A percentile compares a stretch with the other conserved stretches of the same genome.
These are phyloP conservation scores for Discostella pseudostelligera DNA, from an alignment of 108 stramenopile species.

Conservation along the genomic window DNA sequence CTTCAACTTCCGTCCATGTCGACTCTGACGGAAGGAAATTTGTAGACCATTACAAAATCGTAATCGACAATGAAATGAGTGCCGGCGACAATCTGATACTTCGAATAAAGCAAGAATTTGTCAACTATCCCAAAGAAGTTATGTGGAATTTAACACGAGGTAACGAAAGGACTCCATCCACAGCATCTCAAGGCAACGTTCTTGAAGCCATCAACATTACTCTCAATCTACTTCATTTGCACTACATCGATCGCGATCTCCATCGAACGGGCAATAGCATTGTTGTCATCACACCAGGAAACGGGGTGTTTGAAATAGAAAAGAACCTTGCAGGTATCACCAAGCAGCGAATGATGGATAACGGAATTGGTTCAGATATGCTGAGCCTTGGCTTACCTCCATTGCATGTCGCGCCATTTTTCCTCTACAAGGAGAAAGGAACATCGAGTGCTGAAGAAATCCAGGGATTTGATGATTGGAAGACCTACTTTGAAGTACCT, in stretches of 20 bases:
- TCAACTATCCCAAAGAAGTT: slow-evolving; percentile 80
- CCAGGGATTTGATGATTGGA: slow-evolving; percentile 48
- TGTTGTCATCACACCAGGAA: slow-evolving; percentile 93
- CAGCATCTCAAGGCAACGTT: slow-evolving; percentile 92
- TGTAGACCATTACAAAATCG: slow-evolving; percentile 90
- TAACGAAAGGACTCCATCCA: slow-evolving; percentile 62
- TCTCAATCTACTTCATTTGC: slow-evolving; percentile 94
- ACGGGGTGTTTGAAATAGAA: slow-evolving; percentile 93
- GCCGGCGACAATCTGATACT: slow-evolving; percentile 71
- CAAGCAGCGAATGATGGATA: slow-evolving; percentile 99
- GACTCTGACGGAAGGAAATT: slow-evolving; percentile 75
- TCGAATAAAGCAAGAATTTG: slow-evolving; percentile 85
- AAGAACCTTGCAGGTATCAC: slow-evolving; percentile 89
- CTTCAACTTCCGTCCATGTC: slow-evolving; percentile 28
- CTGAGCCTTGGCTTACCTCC: slow-evolving; percentile 93
- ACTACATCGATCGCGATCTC: slow-evolving; percentile 94
- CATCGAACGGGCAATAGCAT: slow-evolving; percentile 93
- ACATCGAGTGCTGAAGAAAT: slow-evolving; percentile 44
- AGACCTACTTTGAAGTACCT: slow-evolving; percentile 76
- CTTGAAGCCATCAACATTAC: slow-evolving; percentile 97
- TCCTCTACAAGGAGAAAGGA: slow-evolving; percentile 72
- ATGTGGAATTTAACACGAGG: slow-evolving; percentile 72
- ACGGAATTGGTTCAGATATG: slow-evolving; percentile 98
- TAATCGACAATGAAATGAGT: slow-evolving; percentile 90
- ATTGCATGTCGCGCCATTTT: slow-evolving; percentile 96